Base-by-base conservation (phyloP, 116 monocot genomes). In the Posidonia oceanica region DNA sequence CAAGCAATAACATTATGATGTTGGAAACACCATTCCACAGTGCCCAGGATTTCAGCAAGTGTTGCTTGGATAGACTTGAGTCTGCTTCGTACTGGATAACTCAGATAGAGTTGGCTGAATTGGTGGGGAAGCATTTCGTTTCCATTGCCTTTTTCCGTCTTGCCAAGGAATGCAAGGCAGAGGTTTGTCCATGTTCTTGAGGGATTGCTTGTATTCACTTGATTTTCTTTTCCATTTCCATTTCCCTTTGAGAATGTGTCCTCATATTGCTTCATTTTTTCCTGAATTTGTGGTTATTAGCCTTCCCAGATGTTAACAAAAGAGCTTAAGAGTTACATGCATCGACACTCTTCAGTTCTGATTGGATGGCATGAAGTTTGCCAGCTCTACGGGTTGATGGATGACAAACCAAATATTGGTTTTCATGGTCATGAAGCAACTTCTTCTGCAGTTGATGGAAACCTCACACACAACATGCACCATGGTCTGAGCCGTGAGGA, bases 141-240 rank as follows among this genome's bases (percentile, higher is more conserved):
- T 80, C 92, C 0, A 85, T 82, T 16, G 78, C 82, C 0, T 88
- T 93, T 78, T 93, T 93, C 68, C 77, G 78, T 36, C 84, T 93
- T 51, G 88, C 92, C 3, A 64, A 84, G 58, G 78, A 88, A 15
- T 92, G 91, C 72, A 67, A 83, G 59, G 83, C 92, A 20, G 84
- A 88, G 88, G 86, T 93, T 72, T 29, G 29, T 29, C 29, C 29
- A 29, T 29, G 29, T 41, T 41, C 14, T 68, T 36, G 12, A 53
- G n/a, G 20, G 7, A 39, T 16, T 6, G 14, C 60, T 52, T 17
- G 51, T 54, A 37, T 57, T 42, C 13, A 11, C 16, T 53, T 16
- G 56, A 40, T 5, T 71, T 3, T 13, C 2, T 36, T 63, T 23
- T 63, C 23, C 29, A 29, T 29, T 29, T 29, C 29, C 29, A 29